Conservation (phyloP, 164 flowering plant species). For the Cinnamomum micranthum region DNA sequence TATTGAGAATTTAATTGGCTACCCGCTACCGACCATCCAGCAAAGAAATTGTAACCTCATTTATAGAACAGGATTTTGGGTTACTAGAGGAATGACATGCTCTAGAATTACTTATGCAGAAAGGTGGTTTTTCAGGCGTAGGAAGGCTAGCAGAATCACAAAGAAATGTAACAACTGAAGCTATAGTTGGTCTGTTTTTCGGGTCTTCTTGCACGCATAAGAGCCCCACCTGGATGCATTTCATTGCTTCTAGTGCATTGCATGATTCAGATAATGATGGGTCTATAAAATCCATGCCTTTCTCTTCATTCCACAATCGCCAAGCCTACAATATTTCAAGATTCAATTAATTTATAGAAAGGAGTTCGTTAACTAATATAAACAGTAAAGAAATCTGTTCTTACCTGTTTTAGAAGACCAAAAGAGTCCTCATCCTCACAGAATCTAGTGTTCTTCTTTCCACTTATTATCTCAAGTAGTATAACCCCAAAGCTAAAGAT, state of each 20-base stretch:
- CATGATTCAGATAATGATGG: not conserved
- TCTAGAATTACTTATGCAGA: not conserved
- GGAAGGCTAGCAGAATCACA: not conserved
- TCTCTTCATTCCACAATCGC: not conserved
- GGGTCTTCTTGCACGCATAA: not conserved
- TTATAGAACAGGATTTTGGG: not conserved
- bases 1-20: not conserved
- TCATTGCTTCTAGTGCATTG: not conserved
- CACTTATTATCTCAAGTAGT: conserved; percentile 42
- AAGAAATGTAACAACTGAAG: not conserved
- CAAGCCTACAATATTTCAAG: not conserved
- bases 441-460: conserved; percentile 44
- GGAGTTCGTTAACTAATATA: not conserved
- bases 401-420: not conserved
- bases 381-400: not conserved
- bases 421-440: conserved; percentile 15
- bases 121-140: not conserved
- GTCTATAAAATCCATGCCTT: not conserved
- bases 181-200: conserved; percentile 9
- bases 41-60: not conserved
- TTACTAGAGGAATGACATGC: not conserved
- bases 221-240: not conserved
- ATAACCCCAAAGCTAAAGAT: conserved; percentile 54
- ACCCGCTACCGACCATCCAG: not conserved
- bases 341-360: not conserved